A percentile compares a stretch with the other conserved stretches of the same genome.
Evolutionary conservation across 768 basidiomycete genomes (phyloP).

Genomic region (Stropharia rugosoannulata): DNA sequence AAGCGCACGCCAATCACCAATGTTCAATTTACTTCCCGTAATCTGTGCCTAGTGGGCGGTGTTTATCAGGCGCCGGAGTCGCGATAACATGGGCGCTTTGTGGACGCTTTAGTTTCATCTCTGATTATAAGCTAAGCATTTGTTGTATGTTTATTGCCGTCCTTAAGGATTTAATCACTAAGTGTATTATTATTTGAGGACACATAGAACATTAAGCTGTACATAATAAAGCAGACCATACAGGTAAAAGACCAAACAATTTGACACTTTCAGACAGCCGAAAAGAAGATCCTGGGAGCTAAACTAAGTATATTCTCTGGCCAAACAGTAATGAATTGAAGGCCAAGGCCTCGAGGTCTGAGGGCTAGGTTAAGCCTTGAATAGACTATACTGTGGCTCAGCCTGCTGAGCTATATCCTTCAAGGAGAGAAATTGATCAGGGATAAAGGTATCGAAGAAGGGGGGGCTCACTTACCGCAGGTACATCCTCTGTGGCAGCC

Average conservation of each 20-base stretch:
- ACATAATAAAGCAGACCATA: neutral
- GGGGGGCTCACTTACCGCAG: too few relatives aligned
- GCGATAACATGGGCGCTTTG: constrained; percentile 15
- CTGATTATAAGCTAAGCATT: neutral
- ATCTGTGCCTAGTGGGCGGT: constrained; percentile 89
- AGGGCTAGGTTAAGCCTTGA: too few relatives aligned
- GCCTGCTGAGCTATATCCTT: too few relatives aligned
- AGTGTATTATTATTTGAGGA: constrained; percentile 3
- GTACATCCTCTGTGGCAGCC: too few relatives aligned
- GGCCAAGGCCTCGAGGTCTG: too few relatives aligned
- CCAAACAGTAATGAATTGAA: too few relatives aligned
- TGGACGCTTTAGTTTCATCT: neutral
- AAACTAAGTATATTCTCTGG: too few relatives aligned
- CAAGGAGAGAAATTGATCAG: too few relatives aligned
- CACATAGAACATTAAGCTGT: neutral
- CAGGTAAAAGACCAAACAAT: neutral
- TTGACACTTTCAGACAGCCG: neutral
- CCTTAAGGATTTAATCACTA: constrained; percentile 4
- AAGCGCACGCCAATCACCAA: constrained; percentile 93
- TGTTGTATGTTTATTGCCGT: constrained; percentile 8
- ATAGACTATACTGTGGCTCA: too few relatives aligned
- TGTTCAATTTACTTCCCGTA: constrained; percentile 92
- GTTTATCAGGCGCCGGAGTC: constrained; percentile 62
- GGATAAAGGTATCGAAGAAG: too few relatives aligned
- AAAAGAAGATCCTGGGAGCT: too few relatives aligned